Conservation (phyloP, 2,329 filamentous ascomycete genomes). For the Pseudocercospora cruenta region DNA sequence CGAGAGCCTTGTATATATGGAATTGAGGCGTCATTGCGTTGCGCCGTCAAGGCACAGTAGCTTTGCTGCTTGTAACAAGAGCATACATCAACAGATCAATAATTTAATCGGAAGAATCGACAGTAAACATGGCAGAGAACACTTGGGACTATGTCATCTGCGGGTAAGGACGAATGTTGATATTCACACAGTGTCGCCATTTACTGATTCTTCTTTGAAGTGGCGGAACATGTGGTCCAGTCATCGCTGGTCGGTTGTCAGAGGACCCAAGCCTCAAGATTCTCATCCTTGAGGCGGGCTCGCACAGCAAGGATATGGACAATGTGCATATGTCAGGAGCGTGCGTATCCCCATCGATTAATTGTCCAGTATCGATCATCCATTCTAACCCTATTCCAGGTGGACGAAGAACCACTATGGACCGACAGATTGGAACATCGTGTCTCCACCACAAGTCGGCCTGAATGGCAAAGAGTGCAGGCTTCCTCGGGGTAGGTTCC, state of each 20-base stretch:
- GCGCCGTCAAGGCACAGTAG: background rate
- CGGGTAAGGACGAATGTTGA: slow-evolving; percentile 20
- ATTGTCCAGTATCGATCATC: background rate
- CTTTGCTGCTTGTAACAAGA: background rate
- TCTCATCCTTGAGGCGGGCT: slow-evolving; percentile 34
- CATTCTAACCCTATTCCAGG: slow-evolving; percentile 22
- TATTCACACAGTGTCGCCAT: background rate
- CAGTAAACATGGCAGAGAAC: slow-evolving; percentile 25
- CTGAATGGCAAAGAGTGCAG: slow-evolving; percentile 48
- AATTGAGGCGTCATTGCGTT: background rate
- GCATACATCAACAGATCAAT: background rate
- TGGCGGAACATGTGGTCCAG: slow-evolving; percentile 33
- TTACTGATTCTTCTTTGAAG: slow-evolving; percentile 17
- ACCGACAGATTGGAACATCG: slow-evolving; percentile 51
- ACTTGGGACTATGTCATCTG: slow-evolving; percentile 33
- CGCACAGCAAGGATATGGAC: slow-evolving; percentile 43
- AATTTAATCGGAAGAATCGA: background rate
- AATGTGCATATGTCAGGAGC: slow-evolving; percentile 53
- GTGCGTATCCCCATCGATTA: slow-evolving; percentile 27
- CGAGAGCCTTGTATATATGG: background rate
- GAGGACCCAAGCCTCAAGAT: slow-evolving; percentile 32
- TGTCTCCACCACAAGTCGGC: slow-evolving; percentile 45
- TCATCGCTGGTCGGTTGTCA: slow-evolving; percentile 32
- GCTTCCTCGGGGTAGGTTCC: slow-evolving; percentile 48
- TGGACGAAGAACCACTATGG: slow-evolving; percentile 50